Evolutionary conservation across 805 yeast genomes (phyloP), one percentile per base, ranked within the genome.

Genomic region (Wickerhamomyces bovis): DNA sequence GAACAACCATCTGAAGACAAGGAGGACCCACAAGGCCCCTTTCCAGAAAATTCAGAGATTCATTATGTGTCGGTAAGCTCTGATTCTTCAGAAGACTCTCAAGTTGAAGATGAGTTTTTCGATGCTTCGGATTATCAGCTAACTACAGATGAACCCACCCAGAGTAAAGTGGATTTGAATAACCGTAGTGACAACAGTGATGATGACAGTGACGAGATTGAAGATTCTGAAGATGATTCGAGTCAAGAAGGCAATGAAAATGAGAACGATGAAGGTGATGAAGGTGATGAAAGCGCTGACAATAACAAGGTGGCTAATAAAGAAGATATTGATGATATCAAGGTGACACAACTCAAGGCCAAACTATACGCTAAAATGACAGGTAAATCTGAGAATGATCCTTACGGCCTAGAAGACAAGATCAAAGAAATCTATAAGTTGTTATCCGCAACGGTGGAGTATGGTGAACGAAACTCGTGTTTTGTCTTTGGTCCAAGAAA

Each of bases 401-500:
- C 70, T 12, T 63, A 67, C 35, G 69, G 67, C 9, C 53, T 73
- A 4, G 75, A 68, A 4, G 48, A 46, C 3, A 66, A 63, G 42
- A 70, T 69, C 50, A 50, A 66, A 1, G 85, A 85, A 51, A 60
- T 90, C 2, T 77, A 75, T 50, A 66, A 69, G 12, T 62, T 87
- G 53, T 60, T 90, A 43, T 78, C 78, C 43, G 81, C 80, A 50
- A 82, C 95, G 0, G 72, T 89, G 1, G 67, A 70, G 21, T 78
- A 78, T 50, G 74, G 77, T 25, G 94, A 89, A 51, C 90, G 95
- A 7, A 89, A 87, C 59, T 92, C 97, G 2, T 78, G 82, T 12
- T 67, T 92, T 7, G 49, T 92, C 1, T 72, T 89, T 40, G 98
- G 98, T 0, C 88, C 96, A 0, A 68, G 89, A 39, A 80, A 84